These are phyloP conservation scores for Xylariaceae sp. DNA, from an alignment of 2,329 filamentous ascomycete species.

Conservation along the genomic window DNA sequence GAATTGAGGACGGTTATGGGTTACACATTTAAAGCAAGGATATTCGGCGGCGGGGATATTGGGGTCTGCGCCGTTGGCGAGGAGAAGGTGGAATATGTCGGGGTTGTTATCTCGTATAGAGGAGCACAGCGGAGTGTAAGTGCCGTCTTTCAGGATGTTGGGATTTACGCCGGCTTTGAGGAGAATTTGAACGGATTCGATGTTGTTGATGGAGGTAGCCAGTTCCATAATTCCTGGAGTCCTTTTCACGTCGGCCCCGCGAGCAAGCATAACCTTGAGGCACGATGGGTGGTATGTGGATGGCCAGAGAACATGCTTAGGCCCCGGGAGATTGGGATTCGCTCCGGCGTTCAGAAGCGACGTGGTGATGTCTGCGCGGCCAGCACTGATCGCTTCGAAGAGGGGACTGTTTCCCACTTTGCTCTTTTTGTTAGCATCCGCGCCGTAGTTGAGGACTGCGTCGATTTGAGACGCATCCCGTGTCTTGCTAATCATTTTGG, in stretches of 20 bases:
- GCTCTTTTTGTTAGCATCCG: slow-evolving; percentile 58
- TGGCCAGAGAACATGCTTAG: slow-evolving; percentile 68
- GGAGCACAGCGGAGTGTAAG: slow-evolving; percentile 66
- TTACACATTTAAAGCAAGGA: slow-evolving; percentile 66
- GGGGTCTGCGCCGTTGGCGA: slow-evolving; percentile 59
- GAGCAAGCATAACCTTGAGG: slow-evolving; percentile 54
- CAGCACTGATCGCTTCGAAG: slow-evolving; percentile 58
- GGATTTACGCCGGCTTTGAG: slow-evolving; percentile 58
- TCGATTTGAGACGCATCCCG: slow-evolving; percentile 55
- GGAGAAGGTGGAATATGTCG: slow-evolving; percentile 60
- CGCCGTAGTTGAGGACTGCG: slow-evolving; percentile 58
- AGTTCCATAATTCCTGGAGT: slow-evolving; percentile 65
- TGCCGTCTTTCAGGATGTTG: slow-evolving; percentile 62
- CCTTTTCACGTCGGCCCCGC: slow-evolving; percentile 60
- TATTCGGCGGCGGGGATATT: slow-evolving; percentile 63
- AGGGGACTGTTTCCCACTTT: slow-evolving; percentile 61
- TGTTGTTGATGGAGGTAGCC: slow-evolving; percentile 61
- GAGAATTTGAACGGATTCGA: slow-evolving; percentile 58
- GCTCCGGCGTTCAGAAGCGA: slow-evolving; percentile 54
- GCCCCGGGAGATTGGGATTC: slow-evolving; percentile 65
- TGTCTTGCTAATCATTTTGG: slow-evolving; percentile 58
- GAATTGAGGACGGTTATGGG: slow-evolving; percentile 60
- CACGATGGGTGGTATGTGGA: slow-evolving; percentile 57
- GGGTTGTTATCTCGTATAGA: slow-evolving; percentile 64
- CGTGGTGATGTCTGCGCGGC: slow-evolving; percentile 55